Conservation (phyloP, 306 rosid genomes). For the Cucumis sativus region Cucumber_9930_V3 NC_026657.2:39582001-39582500, state of each 20-base stretch:
- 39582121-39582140: not conserved
- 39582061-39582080: not conserved
- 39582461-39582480: not conserved
- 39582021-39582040: not conserved
- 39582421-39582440: not conserved
- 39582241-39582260: not conserved
- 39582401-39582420: not conserved
- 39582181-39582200: not conserved
- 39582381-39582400: not conserved
- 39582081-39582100: not conserved
- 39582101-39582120: not conserved
- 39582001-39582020: not conserved
- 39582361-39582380: not conserved
- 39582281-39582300: not conserved
- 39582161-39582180: not conserved
- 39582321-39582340: not conserved
- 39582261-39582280: not conserved
- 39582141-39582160: not conserved
- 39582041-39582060: not conserved
- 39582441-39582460: not conserved
- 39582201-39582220: not conserved
- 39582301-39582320: not conserved
- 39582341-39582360: not conserved
- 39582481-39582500: not conserved
- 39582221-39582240: not conserved